Evolutionary conservation across 2,329 filamentous ascomycete species (phyloP).

Genomic region (Colletotrichum simmondsii): DNA sequence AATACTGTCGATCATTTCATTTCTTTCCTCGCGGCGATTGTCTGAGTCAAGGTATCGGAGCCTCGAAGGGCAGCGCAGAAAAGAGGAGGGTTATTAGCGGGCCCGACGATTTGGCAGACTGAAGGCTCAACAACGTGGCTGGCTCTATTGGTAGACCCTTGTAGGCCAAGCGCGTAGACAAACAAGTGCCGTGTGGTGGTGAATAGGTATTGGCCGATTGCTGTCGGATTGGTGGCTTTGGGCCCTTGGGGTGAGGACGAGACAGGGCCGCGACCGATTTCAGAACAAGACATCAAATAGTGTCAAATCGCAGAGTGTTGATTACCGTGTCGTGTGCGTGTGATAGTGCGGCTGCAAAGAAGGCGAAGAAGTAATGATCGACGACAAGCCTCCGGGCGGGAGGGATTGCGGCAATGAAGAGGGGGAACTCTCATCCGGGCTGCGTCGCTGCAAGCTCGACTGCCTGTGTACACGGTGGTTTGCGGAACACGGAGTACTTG

Average conservation of each 20-base stretch:
- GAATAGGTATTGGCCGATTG: background rate
- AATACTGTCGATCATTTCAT: conserved; percentile 4
- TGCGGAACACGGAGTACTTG: too few species aligned
- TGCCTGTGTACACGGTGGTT: background rate
- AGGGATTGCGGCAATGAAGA: background rate
- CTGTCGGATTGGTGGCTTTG: background rate
- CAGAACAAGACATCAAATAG: background rate
- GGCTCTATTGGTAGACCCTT: background rate
- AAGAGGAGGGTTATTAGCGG: background rate
- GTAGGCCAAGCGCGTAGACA: background rate
- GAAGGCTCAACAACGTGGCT: conserved; percentile 21
- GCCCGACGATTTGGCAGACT: conserved; percentile 3
- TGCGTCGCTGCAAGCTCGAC: too few species aligned
- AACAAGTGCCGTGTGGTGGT: background rate
- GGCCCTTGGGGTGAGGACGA: background rate
- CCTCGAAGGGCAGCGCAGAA: background rate
- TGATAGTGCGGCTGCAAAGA: background rate
- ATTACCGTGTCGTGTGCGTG: background rate
- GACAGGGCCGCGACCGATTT: background rate
- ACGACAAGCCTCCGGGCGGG: conserved; percentile 3
- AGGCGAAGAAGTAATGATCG: conserved; percentile 25
- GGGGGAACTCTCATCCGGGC: background rate
- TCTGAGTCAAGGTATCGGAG: background rate
- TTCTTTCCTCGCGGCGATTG: background rate
- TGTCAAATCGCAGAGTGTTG: background rate